Conservation (phyloP, 1,284 basidiomycete genomes). For the Puccinia coronata region DNA sequence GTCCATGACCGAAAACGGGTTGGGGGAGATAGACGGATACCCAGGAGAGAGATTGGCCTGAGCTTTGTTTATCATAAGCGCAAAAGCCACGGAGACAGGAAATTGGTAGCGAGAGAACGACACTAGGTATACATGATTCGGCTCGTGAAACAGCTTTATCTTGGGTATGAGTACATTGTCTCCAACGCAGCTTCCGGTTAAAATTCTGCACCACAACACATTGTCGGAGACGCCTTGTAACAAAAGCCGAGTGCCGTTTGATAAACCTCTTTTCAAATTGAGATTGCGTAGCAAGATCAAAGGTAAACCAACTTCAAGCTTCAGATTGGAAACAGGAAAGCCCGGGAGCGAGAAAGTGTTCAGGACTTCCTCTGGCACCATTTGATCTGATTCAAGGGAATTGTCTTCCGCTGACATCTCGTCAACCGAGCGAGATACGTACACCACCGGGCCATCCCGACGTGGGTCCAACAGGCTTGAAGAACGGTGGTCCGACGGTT, state of each 20-base stretch:
- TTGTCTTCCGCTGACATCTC: not conserved
- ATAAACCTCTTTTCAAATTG: not conserved
- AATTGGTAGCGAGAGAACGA: not conserved
- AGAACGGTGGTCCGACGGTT: too few relatives aligned
- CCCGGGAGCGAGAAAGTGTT: not conserved
- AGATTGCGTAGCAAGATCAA: not conserved
- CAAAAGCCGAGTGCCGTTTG: conserved; percentile 12
- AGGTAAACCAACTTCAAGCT: not conserved
- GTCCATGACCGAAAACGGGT: conserved; percentile 17
- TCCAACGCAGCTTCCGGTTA: not conserved
- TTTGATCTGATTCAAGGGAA: too few relatives aligned
- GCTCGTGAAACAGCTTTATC: not conserved
- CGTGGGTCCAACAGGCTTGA: too few relatives aligned
- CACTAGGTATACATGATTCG: not conserved
- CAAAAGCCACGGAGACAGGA: conserved; percentile 1
- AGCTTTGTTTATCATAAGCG: conserved; percentile 26
- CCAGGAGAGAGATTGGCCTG: not conserved
- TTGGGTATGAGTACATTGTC: not conserved
- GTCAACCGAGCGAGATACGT: too few relatives aligned
- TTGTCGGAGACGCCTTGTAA: not conserved
- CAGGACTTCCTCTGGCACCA: too few relatives aligned
- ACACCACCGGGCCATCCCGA: too few relatives aligned
- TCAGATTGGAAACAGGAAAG: not conserved
- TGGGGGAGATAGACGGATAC: not conserved
- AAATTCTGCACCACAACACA: conserved; percentile 2